phyloP scores from a whole-genome alignment of 108 stramenopile species.

The Skeletonema marinoi region DNA sequence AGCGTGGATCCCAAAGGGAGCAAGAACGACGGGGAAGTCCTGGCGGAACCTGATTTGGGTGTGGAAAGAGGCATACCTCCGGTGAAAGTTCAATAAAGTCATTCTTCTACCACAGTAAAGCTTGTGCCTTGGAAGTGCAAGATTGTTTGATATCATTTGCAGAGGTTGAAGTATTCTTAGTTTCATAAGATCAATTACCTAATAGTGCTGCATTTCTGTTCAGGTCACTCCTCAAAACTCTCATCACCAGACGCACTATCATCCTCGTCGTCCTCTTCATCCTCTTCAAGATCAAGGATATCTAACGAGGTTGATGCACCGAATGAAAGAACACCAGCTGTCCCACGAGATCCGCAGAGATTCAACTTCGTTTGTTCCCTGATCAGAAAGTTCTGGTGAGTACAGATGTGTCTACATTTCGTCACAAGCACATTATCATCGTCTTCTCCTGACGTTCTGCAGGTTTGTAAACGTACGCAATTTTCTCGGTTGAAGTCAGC shows the following conservation, averaged over 20 bases:
- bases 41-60: background rate
- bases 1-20: constrained; percentile 11
- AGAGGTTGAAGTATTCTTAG: no score
- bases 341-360: constrained; percentile 69
- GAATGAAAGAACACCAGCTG: constrained; percentile 53
- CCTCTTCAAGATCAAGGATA: constrained; percentile 77
- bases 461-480: background rate
- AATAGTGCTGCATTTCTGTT: background rate
- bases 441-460: background rate
- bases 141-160: no score
- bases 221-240: background rate
- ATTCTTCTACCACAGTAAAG: no score
- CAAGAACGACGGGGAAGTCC: constrained; percentile 4
- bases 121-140: no score
- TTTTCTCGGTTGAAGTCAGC: constrained; percentile 4
- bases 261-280: constrained; percentile 51
- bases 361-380: constrained; percentile 21
- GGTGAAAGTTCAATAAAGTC: no score
- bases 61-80: background rate
- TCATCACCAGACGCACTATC: constrained; percentile 34
- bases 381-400: background rate
- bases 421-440: background rate
- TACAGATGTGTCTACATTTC: constrained; percentile 32
- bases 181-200: no score
- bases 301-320: constrained; percentile 41